phyloP scores from a whole-genome alignment of 2,329 filamentous ascomycete species.

The Hypoxylon sp. region DNA sequence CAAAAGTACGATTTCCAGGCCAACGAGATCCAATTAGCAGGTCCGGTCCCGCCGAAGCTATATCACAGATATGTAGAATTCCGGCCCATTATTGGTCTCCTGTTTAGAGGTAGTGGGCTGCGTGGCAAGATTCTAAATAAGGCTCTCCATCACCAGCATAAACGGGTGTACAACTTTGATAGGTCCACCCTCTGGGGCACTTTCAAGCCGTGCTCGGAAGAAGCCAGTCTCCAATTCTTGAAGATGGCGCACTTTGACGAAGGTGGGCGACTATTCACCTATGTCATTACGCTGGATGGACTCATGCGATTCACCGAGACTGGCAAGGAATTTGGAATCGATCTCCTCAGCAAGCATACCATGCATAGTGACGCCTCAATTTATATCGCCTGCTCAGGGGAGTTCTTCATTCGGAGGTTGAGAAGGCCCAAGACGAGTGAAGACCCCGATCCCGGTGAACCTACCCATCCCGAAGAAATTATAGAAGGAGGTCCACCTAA shows the following conservation, averaged over 20 bases:
- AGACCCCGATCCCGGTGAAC: constrained; percentile 58
- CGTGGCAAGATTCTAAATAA: constrained; percentile 84
- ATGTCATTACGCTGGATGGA: constrained; percentile 88
- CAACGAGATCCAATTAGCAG: constrained; percentile 87
- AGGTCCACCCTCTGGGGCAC: constrained; percentile 77
- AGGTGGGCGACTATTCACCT: constrained; percentile 89
- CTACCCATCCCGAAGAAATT: constrained; percentile 63
- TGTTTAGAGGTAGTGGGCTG: constrained; percentile 84
- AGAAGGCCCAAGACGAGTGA: constrained; percentile 61
- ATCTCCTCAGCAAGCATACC: constrained; percentile 92
- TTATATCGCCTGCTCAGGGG: constrained; percentile 91
- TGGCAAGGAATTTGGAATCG: constrained; percentile 93
- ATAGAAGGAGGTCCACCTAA: constrained; percentile 62
- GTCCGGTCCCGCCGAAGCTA: constrained; percentile 81
- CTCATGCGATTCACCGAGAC: constrained; percentile 94
- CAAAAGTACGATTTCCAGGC: constrained; percentile 94
- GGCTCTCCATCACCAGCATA: constrained; percentile 90
- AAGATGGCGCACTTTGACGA: constrained; percentile 89
- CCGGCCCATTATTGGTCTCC: constrained; percentile 86
- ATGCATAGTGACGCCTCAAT: constrained; percentile 95
- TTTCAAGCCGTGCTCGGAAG: constrained; percentile 74
- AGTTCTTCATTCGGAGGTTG: constrained; percentile 87
- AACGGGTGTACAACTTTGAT: constrained; percentile 90
- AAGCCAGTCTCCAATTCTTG: constrained; percentile 83
- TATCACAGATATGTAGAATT: constrained; percentile 97